These are phyloP conservation scores for Tanacetum coccineum DNA, from an alignment of 129 eudicot genomes.

Conservation along the genomic window DNA sequence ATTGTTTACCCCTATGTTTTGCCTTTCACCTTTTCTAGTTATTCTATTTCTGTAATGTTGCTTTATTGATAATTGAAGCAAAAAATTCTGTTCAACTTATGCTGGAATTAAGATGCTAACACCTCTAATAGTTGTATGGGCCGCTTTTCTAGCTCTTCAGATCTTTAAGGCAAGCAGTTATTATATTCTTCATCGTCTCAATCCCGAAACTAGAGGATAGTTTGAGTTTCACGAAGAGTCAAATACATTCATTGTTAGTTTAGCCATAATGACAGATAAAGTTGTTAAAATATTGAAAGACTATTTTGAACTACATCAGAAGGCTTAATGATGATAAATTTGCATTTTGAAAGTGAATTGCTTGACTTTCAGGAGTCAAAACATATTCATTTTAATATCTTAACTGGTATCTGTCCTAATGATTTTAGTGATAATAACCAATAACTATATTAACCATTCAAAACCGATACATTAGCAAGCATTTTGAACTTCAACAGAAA, in stretches of 20 bases:
- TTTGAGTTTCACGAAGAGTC: slow-evolving; percentile 14
- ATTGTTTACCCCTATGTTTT: not conserved
- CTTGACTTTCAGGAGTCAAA: too few relatives aligned
- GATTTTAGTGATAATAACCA: not conserved
- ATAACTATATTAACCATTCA: not conserved
- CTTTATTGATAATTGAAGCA: slow-evolving; percentile 44
- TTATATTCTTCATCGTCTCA: not conserved
- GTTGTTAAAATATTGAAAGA: too few relatives aligned
- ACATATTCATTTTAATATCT: too few relatives aligned
- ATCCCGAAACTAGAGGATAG: not conserved
- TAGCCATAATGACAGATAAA: too few relatives aligned
- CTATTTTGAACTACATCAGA: too few relatives aligned
- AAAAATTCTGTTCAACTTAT: slow-evolving; percentile 56
- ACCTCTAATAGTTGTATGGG: slow-evolving; percentile 58
- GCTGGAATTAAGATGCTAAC: slow-evolving; percentile 63
- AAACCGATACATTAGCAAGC: slow-evolving; percentile 1
- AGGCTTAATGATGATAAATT: too few relatives aligned
- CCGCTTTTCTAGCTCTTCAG: slow-evolving; percentile 67
- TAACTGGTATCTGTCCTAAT: not conserved
- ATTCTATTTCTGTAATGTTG: not conserved
- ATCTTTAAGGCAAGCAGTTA: slow-evolving; percentile 58
- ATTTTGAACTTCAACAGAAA: not conserved
- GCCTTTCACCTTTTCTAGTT: not conserved
- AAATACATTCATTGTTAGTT: not conserved
- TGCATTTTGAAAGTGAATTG: too few relatives aligned